Evolutionary conservation across 2,329 filamentous ascomycete genomes (phyloP).

Genomic region (Lecanoromycetidae sp.): DNA sequence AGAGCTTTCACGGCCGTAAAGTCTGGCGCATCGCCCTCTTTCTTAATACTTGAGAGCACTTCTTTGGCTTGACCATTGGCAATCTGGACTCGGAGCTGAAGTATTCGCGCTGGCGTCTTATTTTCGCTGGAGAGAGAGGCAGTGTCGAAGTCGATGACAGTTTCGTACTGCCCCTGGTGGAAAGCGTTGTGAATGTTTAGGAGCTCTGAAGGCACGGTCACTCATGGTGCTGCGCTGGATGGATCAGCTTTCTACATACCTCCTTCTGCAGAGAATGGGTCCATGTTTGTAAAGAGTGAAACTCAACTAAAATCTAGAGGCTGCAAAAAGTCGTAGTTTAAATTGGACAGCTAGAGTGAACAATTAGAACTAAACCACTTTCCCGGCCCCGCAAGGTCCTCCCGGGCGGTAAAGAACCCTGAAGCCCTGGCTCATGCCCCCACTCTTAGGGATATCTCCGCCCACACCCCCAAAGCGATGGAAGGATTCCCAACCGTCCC

Average conservation of each 20-base stretch:
- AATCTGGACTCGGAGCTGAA: constrained; percentile 70
- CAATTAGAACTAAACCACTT: no score
- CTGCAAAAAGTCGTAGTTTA: no score
- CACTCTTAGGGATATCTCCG: no score
- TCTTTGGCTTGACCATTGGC: constrained; percentile 66
- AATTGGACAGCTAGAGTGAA: no score
- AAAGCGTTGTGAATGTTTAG: constrained; percentile 56
- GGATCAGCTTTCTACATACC: constrained; percentile 29
- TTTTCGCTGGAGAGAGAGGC: constrained; percentile 69
- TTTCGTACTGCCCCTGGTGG: constrained; percentile 69
- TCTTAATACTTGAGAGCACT: constrained; percentile 56
- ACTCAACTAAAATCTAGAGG: no score
- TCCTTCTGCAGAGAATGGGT: constrained; percentile 54
- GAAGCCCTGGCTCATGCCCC: no score
- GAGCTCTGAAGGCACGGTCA: constrained; percentile 38
- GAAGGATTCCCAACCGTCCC: no score
- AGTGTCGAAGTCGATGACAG: constrained; percentile 75
- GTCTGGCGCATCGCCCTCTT: constrained; percentile 55
- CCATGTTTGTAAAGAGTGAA: constrained; percentile 33
- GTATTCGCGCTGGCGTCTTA: constrained; percentile 59
- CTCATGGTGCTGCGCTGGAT: constrained; percentile 3
- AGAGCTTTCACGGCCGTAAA: constrained; percentile 65
- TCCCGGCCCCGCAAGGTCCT: no score
- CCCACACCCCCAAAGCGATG: no score
- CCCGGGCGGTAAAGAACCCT: no score